phyloP scores from a whole-genome alignment of 2,329 filamentous ascomycete genomes.

The Claviceps capensis region DNA sequence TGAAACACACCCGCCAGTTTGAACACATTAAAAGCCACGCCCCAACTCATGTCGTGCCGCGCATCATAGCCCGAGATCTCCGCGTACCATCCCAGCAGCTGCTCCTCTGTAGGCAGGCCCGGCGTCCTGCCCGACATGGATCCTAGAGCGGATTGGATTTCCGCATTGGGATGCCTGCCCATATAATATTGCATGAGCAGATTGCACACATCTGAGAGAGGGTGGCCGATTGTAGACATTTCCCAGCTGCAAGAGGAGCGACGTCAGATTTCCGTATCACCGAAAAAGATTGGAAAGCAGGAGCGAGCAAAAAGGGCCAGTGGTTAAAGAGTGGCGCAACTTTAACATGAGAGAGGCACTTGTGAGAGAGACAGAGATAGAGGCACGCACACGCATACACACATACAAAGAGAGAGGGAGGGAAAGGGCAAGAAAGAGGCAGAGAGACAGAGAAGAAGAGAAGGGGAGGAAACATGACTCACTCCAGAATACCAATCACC shows the following conservation, averaged over 20 bases:
- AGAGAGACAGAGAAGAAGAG: neutral
- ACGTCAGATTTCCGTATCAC: neutral
- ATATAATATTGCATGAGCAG: constrained; percentile 36
- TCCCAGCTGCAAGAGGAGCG: constrained; percentile 52
- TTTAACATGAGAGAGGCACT: no score
- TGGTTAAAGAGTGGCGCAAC: no score
- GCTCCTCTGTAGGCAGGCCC: constrained; percentile 39
- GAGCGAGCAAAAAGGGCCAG: neutral
- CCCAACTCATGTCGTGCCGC: constrained; percentile 43
- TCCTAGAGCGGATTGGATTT: constrained; percentile 21
- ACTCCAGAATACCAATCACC: constrained; percentile 88
- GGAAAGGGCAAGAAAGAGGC: neutral
- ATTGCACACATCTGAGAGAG: constrained; percentile 81
- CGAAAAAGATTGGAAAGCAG: neutral
- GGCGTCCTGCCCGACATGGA: constrained; percentile 52
- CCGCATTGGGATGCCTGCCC: constrained; percentile 13
- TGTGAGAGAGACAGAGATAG: no score
- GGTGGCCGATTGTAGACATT: constrained; percentile 96
- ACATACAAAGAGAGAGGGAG: neutral
- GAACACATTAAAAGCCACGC: constrained; percentile 48
- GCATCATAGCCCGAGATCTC: constrained; percentile 56
- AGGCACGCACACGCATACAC: no score
- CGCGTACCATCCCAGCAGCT: constrained; percentile 29
- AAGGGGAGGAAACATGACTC: constrained; percentile 15
- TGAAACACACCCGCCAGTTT: constrained; percentile 54